Percentiles rank a stretch among this genome's conserved stretches.
Evolutionary conservation across 352 stramenopile species (phyloP).

Genomic region (Phytophthora cactorum): DNA sequence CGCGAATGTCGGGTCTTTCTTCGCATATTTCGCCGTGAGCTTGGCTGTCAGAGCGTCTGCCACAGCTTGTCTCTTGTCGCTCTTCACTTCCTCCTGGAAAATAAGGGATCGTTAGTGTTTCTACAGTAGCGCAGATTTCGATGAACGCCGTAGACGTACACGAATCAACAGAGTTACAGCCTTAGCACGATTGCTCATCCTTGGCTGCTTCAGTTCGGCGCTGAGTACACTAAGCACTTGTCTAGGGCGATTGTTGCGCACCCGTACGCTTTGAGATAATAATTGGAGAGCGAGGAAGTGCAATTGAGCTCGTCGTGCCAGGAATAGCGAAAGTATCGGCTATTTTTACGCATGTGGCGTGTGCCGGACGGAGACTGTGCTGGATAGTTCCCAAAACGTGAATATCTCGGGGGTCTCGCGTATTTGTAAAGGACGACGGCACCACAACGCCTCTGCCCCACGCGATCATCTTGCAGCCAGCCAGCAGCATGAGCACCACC

Average conservation of each 20-base stretch:
- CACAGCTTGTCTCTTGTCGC: constrained; percentile 65
- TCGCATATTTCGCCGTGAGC: constrained; percentile 63
- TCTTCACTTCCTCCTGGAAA: constrained; percentile 61
- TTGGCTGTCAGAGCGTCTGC: constrained; percentile 59
- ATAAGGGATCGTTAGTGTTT: not conserved
- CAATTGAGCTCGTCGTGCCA: not conserved
- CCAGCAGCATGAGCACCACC: not conserved
- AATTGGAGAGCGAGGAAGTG: not conserved
- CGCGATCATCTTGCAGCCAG: not conserved
- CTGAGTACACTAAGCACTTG: constrained; percentile 26
- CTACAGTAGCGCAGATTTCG: not conserved
- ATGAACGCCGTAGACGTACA: constrained; percentile 6
- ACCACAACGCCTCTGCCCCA: not conserved
- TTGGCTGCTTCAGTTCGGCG: constrained; percentile 17
- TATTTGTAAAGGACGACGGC: no score
- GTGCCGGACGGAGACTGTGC: no score
- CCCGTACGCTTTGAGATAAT: not conserved
- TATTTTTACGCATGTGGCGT: constrained; percentile 13
- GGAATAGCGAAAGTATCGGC: constrained; percentile 14
- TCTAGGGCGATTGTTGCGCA: constrained; percentile 24
- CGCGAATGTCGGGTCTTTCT: constrained; percentile 56
- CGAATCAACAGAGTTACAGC: constrained; percentile 31
- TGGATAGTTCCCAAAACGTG: no score
- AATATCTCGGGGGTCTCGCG: no score
- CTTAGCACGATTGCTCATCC: constrained; percentile 25